Conservation (phyloP, 2,329 filamentous ascomycete species). For the Teratosphaeria nubilosa region DNA sequence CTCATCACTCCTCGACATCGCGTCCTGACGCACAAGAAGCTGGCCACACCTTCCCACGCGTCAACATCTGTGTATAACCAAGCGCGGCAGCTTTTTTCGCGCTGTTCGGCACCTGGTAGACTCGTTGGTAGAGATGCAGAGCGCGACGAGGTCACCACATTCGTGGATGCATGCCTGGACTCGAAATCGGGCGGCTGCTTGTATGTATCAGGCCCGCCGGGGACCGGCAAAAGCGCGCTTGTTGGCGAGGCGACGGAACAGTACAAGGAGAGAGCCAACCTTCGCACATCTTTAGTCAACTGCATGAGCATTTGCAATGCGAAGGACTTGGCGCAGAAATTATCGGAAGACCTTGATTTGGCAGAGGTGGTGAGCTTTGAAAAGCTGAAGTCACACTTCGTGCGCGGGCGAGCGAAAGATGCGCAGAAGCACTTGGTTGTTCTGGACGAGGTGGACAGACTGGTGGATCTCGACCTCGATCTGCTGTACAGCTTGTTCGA, state of each 20-base stretch:
- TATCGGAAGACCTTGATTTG: constrained; percentile 60
- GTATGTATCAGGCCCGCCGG: constrained; percentile 91
- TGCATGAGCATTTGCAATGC: constrained; percentile 94
- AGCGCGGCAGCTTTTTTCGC: constrained; percentile 77
- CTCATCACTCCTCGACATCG: constrained; percentile 76
- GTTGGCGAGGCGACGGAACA: constrained; percentile 66
- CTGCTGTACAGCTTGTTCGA: constrained; percentile 91
- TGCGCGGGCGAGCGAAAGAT: constrained; percentile 45
- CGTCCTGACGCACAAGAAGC: constrained; percentile 68
- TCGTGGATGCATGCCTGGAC: constrained; percentile 56
- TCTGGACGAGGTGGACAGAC: constrained; percentile 89
- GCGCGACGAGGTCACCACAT: constrained; percentile 54
- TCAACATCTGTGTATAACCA: constrained; percentile 73
- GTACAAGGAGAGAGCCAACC: constrained; percentile 38
- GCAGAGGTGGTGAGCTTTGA: constrained; percentile 55
- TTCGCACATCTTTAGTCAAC: constrained; percentile 75
- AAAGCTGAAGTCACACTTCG: constrained; percentile 60
- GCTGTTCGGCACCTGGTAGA: constrained; percentile 62
- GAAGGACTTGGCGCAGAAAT: constrained; percentile 69
- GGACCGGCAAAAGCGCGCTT: constrained; percentile 94
- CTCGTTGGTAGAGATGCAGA: constrained; percentile 69
- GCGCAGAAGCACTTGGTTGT: constrained; percentile 64
- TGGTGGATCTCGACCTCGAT: constrained; percentile 79
- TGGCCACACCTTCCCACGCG: constrained; percentile 51
- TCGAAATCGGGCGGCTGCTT: constrained; percentile 64